Percentiles rank a stretch among this genome's conserved stretches.
phyloP scores from a whole-genome alignment of 768 basidiomycete species.

The Tulasnella sp. region DNA sequence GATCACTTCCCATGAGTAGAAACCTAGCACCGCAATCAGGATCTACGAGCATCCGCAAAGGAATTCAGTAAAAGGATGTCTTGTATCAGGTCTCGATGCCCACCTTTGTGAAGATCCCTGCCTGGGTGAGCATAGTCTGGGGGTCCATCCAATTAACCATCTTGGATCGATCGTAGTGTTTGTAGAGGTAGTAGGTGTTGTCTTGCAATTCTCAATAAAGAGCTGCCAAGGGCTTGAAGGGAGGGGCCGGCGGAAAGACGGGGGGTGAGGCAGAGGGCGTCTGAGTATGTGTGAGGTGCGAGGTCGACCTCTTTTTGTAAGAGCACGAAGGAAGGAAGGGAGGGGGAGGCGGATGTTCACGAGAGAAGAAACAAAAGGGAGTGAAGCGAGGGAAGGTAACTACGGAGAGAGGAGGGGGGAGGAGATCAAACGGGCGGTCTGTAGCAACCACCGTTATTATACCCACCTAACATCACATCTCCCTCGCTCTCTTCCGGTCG shows the following conservation, averaged over 20 bases:
- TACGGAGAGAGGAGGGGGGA: too few relatives aligned
- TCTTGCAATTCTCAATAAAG: background rate
- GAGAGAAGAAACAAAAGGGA: background rate
- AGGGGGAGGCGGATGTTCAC: background rate
- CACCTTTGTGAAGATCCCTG: slow-evolving; percentile 7
- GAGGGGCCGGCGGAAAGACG: background rate
- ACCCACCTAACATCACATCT: background rate
- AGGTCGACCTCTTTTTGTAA: background rate
- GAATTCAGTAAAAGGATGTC: background rate
- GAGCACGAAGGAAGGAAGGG: background rate
- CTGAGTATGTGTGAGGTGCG: background rate
- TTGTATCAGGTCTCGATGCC: background rate
- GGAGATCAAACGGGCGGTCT: background rate
- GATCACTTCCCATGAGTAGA: background rate
- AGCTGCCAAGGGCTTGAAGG: background rate
- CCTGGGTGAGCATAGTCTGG: background rate
- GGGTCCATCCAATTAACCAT: slow-evolving; percentile 10
- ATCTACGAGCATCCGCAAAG: too few relatives aligned
- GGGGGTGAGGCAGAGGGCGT: background rate
- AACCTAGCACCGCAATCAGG: background rate
- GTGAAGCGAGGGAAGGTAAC: too few relatives aligned
- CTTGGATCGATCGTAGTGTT: background rate
- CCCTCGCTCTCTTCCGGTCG: background rate
- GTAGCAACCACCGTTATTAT: background rate
- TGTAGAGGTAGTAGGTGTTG: background rate